Percentiles rank a stretch among this genome's conserved stretches.
Conservation (phyloP, 139 green algal genomes). For the Ettlia oleoabundans region DNA sequence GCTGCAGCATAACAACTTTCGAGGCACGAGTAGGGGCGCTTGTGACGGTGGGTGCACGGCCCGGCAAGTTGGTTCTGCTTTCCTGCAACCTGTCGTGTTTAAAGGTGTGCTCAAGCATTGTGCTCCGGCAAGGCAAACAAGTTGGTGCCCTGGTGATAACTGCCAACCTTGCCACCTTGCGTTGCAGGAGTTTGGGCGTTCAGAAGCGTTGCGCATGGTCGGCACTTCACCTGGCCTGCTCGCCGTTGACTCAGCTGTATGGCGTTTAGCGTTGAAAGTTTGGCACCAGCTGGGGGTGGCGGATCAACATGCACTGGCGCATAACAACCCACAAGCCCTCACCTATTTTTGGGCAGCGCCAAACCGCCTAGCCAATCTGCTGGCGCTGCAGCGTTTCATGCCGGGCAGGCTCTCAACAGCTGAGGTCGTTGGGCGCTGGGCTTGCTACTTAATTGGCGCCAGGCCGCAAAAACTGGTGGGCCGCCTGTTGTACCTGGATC, state of each 20-base stretch:
- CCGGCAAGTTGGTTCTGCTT: no score
- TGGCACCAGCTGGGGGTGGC: neutral
- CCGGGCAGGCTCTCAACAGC: neutral
- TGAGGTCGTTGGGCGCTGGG: neutral
- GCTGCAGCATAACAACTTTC: neutral
- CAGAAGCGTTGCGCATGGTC: neutral
- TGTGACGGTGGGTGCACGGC: neutral
- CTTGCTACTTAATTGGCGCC: neutral
- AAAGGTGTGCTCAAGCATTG: no score
- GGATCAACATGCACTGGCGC: neutral
- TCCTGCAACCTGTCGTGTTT: no score
- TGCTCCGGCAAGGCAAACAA: no score
- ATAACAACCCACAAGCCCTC: neutral
- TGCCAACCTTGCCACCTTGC: neutral
- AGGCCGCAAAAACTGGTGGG: no score
- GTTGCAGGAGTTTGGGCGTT: neutral
- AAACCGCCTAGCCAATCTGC: neutral
- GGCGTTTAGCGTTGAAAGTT: neutral
- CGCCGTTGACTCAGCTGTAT: neutral
- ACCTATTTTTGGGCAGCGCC: neutral
- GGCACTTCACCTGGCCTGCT: neutral
- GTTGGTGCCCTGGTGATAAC: no score
- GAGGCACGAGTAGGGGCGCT: neutral
- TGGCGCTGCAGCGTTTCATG: slow-evolving; percentile 14
- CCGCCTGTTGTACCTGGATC: slow-evolving; percentile 15